Evolutionary conservation across 176 grass and related monocot genomes (phyloP), one percentile per base, ranked within the genome.

Genomic region (Carex littledalei): DNA sequence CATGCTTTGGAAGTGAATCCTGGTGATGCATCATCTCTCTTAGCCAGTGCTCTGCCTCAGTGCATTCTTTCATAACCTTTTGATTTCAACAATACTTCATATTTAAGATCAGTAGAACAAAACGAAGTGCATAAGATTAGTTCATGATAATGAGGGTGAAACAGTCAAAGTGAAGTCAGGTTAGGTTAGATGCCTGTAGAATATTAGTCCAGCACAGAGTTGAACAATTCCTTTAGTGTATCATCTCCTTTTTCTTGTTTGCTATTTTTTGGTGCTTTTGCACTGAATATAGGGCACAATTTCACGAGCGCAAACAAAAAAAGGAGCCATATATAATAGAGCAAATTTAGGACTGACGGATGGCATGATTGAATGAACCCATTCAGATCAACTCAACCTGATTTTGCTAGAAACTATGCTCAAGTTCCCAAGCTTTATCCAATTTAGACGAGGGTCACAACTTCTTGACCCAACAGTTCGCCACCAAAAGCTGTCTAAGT

Each of bases 1-100:
- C 86, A 83, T 93, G 79, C 81, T 98, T 98, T n/a, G 95, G 89
- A 45, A 98, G 84, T 67, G 86, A 74, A 90, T 98, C 91, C 71
- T 98, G 95, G 72, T 95, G 92, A 24, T 93, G 91, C 31, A 41
- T 87, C 60, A 84, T 95, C 89, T 93, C 95, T 70, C 41, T 45
- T 47, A 98, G 16, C 95, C 95, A 98, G 15, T 54, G 34, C 68
- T 98, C 93, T 49, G 85, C 88, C 2, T 92, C 86, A 0, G 86
- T 84, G 55, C 95, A 98, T 84, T 93, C 91, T 2, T 85, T 90
- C 57, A 93, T 54, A 13, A 98, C 93, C 95, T 62, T 87, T 81
- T 88, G 31, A 13, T 57, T 15, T 66, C 4, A 76, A 5, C 2
- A 57, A 7, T 29, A 15, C n/a, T 78, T 45, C 3, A 76, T 14